phyloP scores from a whole-genome alignment of 2,329 filamentous ascomycete genomes.

The Trichoderma sp. region DNA sequence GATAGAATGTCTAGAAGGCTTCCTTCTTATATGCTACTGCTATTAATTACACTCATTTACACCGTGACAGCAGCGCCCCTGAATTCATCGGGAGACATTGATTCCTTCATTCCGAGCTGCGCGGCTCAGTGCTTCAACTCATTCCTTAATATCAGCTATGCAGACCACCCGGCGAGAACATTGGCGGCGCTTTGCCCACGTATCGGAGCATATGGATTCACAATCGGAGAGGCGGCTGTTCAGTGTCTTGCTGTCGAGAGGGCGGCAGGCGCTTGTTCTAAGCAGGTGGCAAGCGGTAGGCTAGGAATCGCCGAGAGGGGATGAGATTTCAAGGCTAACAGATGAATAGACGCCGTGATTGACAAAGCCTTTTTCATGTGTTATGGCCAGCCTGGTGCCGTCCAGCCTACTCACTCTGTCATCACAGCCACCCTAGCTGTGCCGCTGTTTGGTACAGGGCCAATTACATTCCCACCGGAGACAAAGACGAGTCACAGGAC shows the following conservation, averaged over 20 bases:
- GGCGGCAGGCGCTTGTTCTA: slow-evolving; percentile 50
- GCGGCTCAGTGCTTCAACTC: slow-evolving; percentile 59
- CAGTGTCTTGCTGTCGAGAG: slow-evolving; percentile 61
- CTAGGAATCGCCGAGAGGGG: background rate
- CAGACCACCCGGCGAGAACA: slow-evolving; percentile 45
- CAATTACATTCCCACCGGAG: slow-evolving; percentile 14
- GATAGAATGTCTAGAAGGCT: slow-evolving; percentile 44
- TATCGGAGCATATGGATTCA: slow-evolving; percentile 59
- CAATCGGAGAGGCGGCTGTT: slow-evolving; percentile 68
- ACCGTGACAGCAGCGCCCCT: slow-evolving; percentile 29
- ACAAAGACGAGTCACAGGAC: background rate
- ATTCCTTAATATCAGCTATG: slow-evolving; percentile 64
- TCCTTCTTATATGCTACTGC: slow-evolving; percentile 30
- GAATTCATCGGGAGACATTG: slow-evolving; percentile 38
- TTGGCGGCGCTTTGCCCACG: slow-evolving; percentile 63
- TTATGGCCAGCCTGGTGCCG: slow-evolving; percentile 44
- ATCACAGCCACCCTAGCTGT: slow-evolving; percentile 51
- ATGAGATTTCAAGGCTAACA: slow-evolving; percentile 21
- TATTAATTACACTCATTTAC: slow-evolving; percentile 32
- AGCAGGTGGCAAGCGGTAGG: slow-evolving; percentile 40
- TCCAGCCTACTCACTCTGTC: slow-evolving; percentile 55
- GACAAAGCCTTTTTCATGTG: slow-evolving; percentile 60
- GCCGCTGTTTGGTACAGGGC: slow-evolving; percentile 8
- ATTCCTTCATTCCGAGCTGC: slow-evolving; percentile 53
- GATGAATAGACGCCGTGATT: slow-evolving; percentile 37